Conservation (phyloP, 257 asterid species). For the Solanum chiquidenum region DNA sequence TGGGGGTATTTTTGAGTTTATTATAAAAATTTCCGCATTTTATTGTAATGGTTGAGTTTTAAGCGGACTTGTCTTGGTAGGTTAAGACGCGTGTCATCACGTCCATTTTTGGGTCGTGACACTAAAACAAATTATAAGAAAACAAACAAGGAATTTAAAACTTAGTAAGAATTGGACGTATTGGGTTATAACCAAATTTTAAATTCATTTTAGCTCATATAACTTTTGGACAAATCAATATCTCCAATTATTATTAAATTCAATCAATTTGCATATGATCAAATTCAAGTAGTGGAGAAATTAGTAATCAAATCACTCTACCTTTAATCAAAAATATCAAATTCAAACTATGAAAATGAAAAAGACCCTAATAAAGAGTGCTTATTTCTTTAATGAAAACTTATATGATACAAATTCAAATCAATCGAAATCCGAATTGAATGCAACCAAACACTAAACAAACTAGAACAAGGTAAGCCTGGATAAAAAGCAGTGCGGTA, state of each 20-base stretch:
- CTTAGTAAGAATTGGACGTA: too few relatives aligned
- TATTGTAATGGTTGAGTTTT: too few relatives aligned
- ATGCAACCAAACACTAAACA: neutral
- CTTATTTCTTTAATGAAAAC: neutral
- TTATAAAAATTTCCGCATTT: too few relatives aligned
- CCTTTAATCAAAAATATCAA: neutral
- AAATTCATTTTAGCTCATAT: neutral
- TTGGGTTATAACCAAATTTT: too few relatives aligned
- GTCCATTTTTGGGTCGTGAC: too few relatives aligned
- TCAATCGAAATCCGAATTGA: neutral
- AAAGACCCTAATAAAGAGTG: too few relatives aligned
- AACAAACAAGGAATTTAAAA: neutral
- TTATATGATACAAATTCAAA: neutral
- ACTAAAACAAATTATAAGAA: neutral
- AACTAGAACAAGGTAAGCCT: neutral
- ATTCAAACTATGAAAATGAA: neutral
- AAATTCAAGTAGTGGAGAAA: neutral
- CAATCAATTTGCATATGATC: neutral
- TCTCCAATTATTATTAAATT: neutral
- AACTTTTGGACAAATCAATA: neutral
- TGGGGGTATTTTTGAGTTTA: too few relatives aligned
- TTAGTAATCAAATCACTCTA: neutral
- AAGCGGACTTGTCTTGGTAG: too few relatives aligned
- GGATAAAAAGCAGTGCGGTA: neutral
- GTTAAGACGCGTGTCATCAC: too few relatives aligned